Base-by-base conservation (phyloP, 768 basidiomycete species). In the Termitomyces eurrhizus region DNA sequence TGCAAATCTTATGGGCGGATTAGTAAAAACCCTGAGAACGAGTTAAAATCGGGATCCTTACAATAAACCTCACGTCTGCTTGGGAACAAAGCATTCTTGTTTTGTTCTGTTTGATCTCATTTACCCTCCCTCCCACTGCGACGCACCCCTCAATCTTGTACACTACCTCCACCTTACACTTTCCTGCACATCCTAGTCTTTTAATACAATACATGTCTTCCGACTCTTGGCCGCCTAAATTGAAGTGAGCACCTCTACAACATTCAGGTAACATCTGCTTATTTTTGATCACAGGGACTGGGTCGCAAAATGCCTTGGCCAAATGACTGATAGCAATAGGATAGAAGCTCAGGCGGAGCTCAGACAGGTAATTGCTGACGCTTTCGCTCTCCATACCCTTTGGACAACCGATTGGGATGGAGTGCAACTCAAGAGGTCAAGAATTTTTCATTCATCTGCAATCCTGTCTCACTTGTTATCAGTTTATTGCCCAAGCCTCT, bases 341-440 rank as follows among this genome's bases (percentile, higher is more conserved):
- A 76, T 77, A 52, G 93, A 95, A 66, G 95, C 95, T 24, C 93
- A 95, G 70, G 83, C 89, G 62, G 97, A 99, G 80, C 77, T 99
- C 71, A 95, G 94, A 85, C 84, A 92, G 87, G 90, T 94, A 83
- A 97, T 99, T 74, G 89, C 91, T 84, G 86, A 94, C 66, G 88
- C 94, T 74, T 96, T 93, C 77, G 81, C 86, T 63, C 81, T 86
- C 69, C 87, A 91, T 71, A 83, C 89, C 1, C 80, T 98, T 29
- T 90, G 92, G 85, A 90, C 92, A n/a, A 96, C 90, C 59, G 93
- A 98, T 73, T 99, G 97, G 97, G 77, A 82, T 11, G 88, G 83
- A 36, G 83, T 95, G 37, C 90, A 96, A 74, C 79, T 99, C 58
- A 82, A 92, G 79, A 90, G 90, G 95, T 95, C 68, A 70, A 69